Conservation (phyloP, 23 red algal genomes). For the Agarophyton chilense region DNA sequence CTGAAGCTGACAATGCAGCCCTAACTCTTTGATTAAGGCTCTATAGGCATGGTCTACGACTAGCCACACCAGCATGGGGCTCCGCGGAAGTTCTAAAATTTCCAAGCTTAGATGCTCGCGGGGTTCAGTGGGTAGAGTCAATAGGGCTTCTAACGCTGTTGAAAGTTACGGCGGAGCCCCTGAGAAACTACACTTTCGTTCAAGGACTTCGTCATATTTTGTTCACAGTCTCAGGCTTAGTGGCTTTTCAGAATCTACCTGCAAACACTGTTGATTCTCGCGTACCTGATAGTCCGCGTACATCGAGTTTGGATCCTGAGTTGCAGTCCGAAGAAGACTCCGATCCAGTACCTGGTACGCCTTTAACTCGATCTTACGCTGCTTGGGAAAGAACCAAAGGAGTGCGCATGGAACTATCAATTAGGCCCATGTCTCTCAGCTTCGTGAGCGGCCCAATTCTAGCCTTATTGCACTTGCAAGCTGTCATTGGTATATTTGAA, state of each 20-base stretch:
- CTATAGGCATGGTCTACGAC: constrained; percentile 50
- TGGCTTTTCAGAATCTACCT: constrained; percentile 61
- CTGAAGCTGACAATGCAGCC: constrained; percentile 64
- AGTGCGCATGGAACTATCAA: constrained; percentile 65
- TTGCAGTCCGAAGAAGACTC: background rate
- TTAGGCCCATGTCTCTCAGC: constrained; percentile 57
- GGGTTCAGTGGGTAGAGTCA: constrained; percentile 63
- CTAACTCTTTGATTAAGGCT: constrained; percentile 42
- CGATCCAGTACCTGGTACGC: constrained; percentile 22
- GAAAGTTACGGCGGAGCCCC: constrained; percentile 56
- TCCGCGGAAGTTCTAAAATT: constrained; percentile 49
- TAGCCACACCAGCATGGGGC: constrained; percentile 45
- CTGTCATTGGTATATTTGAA: constrained; percentile 58
- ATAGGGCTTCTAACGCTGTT: constrained; percentile 43
- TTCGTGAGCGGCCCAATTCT: constrained; percentile 52
- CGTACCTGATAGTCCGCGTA: background rate
- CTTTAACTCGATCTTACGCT: constrained; percentile 51
- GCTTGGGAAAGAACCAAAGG: constrained; percentile 74
- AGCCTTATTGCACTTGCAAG: constrained; percentile 56
- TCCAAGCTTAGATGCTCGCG: constrained; percentile 62
- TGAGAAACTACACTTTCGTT: constrained; percentile 47
- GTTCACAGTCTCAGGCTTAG: constrained; percentile 54
- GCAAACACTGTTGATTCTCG: background rate
- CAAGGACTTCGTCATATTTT: constrained; percentile 70
- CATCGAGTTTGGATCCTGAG: background rate